These are phyloP conservation scores for Ulmus americana DNA, from an alignment of 331 rosid species.

Conservation along the genomic window DNA sequence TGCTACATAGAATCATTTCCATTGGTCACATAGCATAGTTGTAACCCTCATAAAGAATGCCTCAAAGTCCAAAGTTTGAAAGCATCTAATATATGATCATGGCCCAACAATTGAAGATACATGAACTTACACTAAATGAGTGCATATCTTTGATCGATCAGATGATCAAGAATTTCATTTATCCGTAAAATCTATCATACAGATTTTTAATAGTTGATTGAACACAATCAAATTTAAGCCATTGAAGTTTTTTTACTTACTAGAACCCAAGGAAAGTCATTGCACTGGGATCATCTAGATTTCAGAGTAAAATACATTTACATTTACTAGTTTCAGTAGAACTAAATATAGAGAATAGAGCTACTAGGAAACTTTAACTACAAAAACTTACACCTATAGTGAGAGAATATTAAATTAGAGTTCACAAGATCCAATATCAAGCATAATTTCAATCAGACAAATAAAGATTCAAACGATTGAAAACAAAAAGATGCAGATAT, in stretches of 20 bases:
- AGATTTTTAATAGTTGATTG: neutral
- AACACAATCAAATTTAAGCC: neutral
- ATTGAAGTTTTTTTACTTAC: neutral
- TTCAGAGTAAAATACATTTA: neutral
- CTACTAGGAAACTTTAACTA: neutral
- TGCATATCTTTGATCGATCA: neutral
- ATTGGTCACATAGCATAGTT: neutral
- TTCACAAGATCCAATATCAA: no score
- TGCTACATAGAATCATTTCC: neutral
- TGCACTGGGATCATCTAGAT: neutral
- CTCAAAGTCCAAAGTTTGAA: neutral
- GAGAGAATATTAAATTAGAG: no score
- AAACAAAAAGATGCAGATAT: no score
- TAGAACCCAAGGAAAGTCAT: neutral
- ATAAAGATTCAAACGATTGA: no score
- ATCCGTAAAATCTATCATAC: neutral
- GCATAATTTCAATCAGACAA: no score
- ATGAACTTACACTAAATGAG: neutral
- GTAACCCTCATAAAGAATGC: neutral
- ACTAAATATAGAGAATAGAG: neutral
- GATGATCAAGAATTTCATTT: neutral
- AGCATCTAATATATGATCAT: neutral
- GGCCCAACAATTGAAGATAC: neutral
- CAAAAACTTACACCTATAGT: no score
- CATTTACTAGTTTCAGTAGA: neutral